These are phyloP conservation scores for Acanthochlamys bracteata DNA, from an alignment of 106 monocot genomes.

Conservation along the genomic window DNA sequence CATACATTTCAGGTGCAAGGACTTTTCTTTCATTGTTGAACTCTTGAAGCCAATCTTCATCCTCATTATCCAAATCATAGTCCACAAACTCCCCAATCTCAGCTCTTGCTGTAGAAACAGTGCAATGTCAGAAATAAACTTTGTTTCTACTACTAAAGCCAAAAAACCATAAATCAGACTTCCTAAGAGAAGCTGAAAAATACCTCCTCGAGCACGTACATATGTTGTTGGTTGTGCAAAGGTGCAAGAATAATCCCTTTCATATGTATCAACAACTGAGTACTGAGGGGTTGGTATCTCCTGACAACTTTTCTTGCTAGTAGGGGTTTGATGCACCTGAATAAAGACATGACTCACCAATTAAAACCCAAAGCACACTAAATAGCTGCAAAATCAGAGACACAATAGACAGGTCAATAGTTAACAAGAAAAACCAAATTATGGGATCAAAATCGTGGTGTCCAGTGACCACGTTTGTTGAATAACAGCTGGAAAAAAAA, in stretches of 20 bases:
- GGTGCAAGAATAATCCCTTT: constrained; percentile 84
- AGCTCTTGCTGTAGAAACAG: constrained; percentile 62
- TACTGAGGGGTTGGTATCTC: constrained; percentile 97
- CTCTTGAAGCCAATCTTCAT: constrained; percentile 91
- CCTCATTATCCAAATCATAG: constrained; percentile 95
- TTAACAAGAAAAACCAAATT: too few relatives aligned
- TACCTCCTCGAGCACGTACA: constrained; percentile 96
- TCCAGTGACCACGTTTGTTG: too few relatives aligned
- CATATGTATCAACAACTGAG: constrained; percentile 75
- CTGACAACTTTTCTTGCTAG: constrained; percentile 36
- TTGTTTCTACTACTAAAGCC: not conserved
- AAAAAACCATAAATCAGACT: not conserved
- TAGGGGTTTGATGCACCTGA: constrained; percentile 39
- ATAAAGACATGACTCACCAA: not conserved
- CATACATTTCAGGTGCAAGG: constrained; percentile 79
- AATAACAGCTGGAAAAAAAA: too few relatives aligned
- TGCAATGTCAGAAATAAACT: not conserved
- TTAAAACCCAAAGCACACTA: too few relatives aligned
- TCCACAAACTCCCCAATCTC: constrained; percentile 94
- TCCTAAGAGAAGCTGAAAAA: not conserved
- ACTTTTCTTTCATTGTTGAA: constrained; percentile 71
- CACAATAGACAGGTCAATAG: too few relatives aligned
- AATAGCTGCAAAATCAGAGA: too few relatives aligned
- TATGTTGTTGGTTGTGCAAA: constrained; percentile 81
- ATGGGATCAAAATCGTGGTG: too few relatives aligned